phyloP scores from a whole-genome alignment of 2,329 filamentous ascomycete species.

The Fusarium siculi region DNA sequence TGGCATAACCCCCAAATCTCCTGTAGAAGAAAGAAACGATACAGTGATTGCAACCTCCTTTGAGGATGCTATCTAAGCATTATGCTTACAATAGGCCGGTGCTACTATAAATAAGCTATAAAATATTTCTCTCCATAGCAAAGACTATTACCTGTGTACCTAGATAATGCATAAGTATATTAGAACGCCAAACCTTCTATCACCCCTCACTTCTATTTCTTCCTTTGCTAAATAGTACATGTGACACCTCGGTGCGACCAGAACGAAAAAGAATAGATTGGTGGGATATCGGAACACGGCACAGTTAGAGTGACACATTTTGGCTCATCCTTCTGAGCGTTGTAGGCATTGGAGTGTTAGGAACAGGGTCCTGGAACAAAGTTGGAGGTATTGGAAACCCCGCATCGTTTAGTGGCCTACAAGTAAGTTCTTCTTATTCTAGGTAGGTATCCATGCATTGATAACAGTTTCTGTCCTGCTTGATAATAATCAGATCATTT shows the following conservation, averaged over 20 bases:
- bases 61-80: not conserved
- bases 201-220: not conserved
- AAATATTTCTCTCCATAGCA: not conserved
- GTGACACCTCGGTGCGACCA: constrained; percentile 16
- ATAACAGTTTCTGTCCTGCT: not conserved
- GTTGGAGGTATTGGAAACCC: not conserved
- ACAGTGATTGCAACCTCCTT: no score
- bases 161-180: not conserved
- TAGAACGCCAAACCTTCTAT: not conserved
- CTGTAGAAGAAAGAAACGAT: not conserved
- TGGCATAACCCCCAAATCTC: not conserved
- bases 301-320: constrained; percentile 1
- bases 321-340: not conserved
- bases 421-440: not conserved
- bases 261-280: not conserved
- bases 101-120: not conserved
- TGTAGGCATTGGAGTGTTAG: not conserved
- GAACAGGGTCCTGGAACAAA: not conserved
- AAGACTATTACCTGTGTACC: not conserved
- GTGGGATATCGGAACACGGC: constrained; percentile 9
- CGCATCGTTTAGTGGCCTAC: not conserved
- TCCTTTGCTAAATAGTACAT: not conserved
- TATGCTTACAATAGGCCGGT: not conserved
- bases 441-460: not conserved
- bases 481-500: not conserved